phyloP scores from a whole-genome alignment of 192 early-diverging fungal species.

The Coemansia sp. region DNA sequence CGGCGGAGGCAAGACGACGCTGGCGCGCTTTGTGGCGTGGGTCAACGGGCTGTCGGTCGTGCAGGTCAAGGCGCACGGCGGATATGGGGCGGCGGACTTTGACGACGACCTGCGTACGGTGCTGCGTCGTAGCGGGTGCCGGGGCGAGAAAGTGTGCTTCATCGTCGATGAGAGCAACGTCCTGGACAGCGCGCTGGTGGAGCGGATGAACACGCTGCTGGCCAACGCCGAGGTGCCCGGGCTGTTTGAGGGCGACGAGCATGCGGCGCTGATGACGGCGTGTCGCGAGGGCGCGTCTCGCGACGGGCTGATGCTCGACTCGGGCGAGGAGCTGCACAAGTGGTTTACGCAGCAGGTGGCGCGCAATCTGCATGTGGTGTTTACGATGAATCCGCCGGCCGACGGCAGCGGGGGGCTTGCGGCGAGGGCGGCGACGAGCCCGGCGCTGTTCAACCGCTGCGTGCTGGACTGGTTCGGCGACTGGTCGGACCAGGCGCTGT shows the following conservation, averaged over 20 bases:
- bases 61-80: constrained; percentile 98
- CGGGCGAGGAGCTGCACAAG: constrained; percentile 93
- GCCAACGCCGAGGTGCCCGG: constrained; percentile 99
- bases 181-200: constrained; percentile 94
- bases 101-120: constrained; percentile 96
- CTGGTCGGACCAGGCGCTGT: constrained; percentile 97
- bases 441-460: constrained; percentile 99
- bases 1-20: constrained; percentile 96
- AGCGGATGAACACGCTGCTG: constrained; percentile 99
- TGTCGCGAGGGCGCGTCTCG: constrained; percentile 94
- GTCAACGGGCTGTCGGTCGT: constrained; percentile 97
- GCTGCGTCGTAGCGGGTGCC: constrained; percentile 89
- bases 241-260: constrained; percentile 98
- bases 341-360: constrained; percentile 98
- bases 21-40: constrained; percentile 99
- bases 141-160: constrained; percentile 98
- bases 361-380: constrained; percentile 97
- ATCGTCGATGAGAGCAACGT: constrained; percentile 99
- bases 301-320: constrained; percentile 93
- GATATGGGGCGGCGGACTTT: constrained; percentile 95
- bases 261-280: constrained; percentile 87
- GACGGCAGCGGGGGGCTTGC: constrained; percentile 70
- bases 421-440: constrained; percentile 93
- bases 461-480: constrained; percentile 99
- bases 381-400: constrained; percentile 99